Evolutionary conservation across 2,329 filamentous ascomycete genomes (phyloP), one percentile per base, ranked within the genome.

Genomic region (Colletotrichum sidae): DNA sequence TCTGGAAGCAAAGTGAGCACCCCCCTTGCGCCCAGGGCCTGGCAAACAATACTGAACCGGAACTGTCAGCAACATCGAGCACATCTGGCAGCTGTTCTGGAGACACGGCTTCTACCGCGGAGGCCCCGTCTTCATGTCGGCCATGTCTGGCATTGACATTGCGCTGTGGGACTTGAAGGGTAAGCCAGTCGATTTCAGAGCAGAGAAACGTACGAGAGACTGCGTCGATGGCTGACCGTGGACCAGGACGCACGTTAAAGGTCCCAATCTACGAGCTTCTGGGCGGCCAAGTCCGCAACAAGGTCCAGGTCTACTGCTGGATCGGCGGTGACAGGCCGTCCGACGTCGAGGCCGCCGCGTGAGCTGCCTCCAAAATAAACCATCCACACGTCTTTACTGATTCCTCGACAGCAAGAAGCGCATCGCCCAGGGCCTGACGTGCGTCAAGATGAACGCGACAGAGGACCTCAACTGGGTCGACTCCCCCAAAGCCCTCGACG

Each of bases 371-470:
- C 3, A 4, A 12, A 6, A 3, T 8, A 8, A 1, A 1, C 2
- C 3, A 7, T 12, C 1, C 2, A 33, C 6, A 2, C n/a, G 25
- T 11, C 12, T 6, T 9, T 35, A 13, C 34, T 61, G 8, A 52
- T 9, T 15, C n/a, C 10, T 9, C 50, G 17, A 38, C 61, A 85
- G 83, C 1, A 80, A 83, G 72, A 80, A 78, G 8, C 80, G 87
- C 8, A 81, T 83, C 68, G 79, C 77, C 12, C 86, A 88, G 76
- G 86, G 86, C 1, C 85, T 89, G 72, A 84, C 75, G 6, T 80
- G 83, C 9, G 82, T 91, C 58, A 92, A 91, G 74, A 91, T 92
- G 89, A 91, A 91, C 72, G 89, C 85, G 8, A 91, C 89, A 2
- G 88, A 88, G 72, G 89, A 91, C 69, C 72, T 90, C 8, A 86